Evolutionary conservation across 192 early-diverging fungal species (phyloP), one percentile per base, ranked within the genome.

Genomic region (Spinellus fusiger): DNA sequence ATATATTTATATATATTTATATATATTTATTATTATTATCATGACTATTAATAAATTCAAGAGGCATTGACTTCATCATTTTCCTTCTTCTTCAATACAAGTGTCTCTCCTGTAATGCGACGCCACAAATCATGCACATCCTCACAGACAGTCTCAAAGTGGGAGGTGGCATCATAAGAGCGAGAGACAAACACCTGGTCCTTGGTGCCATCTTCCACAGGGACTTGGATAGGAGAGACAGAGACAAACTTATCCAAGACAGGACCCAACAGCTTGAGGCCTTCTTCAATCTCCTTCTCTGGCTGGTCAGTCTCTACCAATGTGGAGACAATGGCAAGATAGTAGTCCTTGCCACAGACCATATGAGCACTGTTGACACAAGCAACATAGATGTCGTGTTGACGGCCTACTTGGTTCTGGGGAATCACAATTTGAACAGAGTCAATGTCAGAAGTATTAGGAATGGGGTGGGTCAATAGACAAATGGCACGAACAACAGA

Each of bases 161-260:
- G 96, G 32, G 91, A 94, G 32, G 96, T 96, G 38, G 98, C 93
- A 78, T 99, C 98, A 76, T 97, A 99, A 31, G 93, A 95, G 71
- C 91, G 89, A 66, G 91, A 90, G 54, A 99, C 81, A 72, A 86
- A 99, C 35, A 95, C 87, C 52, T 88, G 79, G 58, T 95, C 92
- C 23, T 75, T 70, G 16, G 67, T 87, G 52, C 96, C 96, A 65
- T 98, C 89, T 5, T 80, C 78, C 16, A 84, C 54, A 16, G 98
- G 98, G 73, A 91, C 94, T 57, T 87, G 90, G 29, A 99, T 59
- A 50, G 94, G 87, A 27, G 83, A 85, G 31, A 95, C 83, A 18
- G 78, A 75, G 7, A 96, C 86, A 75, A 96, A 96, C 87, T 89
- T 93, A 62, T 98, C 92, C 28, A 82, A 77, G 53, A 96, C 90